These are phyloP conservation scores for Neocallimastix lanati DNA, from an alignment of 192 early-diverging fungal genomes.

Conservation along the genomic window DNA sequence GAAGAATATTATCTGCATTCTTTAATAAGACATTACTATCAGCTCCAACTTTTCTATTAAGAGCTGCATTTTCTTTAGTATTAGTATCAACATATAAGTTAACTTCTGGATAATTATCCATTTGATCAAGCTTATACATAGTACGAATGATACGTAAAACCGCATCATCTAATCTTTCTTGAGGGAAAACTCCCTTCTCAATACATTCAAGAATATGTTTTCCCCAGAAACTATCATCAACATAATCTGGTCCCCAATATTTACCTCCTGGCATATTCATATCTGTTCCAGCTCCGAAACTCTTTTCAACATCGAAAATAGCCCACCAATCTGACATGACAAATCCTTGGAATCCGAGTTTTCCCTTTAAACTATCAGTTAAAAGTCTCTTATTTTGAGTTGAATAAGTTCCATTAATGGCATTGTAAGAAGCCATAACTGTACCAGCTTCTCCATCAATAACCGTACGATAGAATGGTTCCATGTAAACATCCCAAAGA, in stretches of 20 bases:
- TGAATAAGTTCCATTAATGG: constrained; percentile 28
- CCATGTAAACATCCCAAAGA: constrained; percentile 33
- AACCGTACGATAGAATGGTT: constrained; percentile 26
- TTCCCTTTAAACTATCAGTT: constrained; percentile 22
- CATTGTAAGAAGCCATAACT: constrained; percentile 45
- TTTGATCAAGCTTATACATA: no score
- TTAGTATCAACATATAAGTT: no score
- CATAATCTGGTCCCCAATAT: not conserved
- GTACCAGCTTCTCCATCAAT: constrained; percentile 30
- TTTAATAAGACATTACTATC: constrained; percentile 25
- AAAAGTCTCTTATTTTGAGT: constrained; percentile 28
- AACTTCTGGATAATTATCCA: no score
- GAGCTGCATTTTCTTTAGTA: no score
- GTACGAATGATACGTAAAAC: no score
- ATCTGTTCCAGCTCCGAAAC: constrained; percentile 21
- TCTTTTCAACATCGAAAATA: constrained; percentile 7
- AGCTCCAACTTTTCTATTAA: constrained; percentile 15
- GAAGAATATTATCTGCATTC: constrained; percentile 14
- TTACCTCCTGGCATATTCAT: constrained; percentile 13
- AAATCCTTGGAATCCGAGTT: constrained; percentile 42
- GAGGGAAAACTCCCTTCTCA: not conserved
- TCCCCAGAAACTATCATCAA: not conserved
- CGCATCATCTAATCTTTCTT: no score
- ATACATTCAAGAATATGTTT: not conserved
- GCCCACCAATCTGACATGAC: constrained; percentile 46